Conservation (phyloP, 192 early-diverging fungal genomes). For the Umbelopsis ramanniana region DNA sequence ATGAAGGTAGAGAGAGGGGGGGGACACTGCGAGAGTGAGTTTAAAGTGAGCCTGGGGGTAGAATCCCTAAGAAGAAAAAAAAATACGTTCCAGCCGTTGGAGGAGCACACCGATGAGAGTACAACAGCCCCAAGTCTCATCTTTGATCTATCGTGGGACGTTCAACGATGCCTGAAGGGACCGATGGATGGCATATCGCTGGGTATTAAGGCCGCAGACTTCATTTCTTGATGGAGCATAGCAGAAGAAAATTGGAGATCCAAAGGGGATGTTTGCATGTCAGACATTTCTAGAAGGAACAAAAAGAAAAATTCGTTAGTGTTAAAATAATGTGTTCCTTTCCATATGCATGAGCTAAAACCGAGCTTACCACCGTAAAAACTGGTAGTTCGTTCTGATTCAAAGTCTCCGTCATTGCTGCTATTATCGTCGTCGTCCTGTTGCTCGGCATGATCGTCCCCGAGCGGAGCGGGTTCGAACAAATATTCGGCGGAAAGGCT, state of each 20-base stretch:
- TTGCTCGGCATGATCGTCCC: not conserved
- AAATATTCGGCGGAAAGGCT: not conserved
- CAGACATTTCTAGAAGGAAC: too few species aligned
- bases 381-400: not conserved
- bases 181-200: not conserved
- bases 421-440: conserved; percentile 7
- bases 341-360: too few species aligned
- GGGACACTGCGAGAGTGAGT: not conserved
- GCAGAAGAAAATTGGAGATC: not conserved
- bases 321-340: too few species aligned
- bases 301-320: too few species aligned
- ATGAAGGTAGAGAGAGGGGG: not conserved
- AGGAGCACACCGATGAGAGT: not conserved
- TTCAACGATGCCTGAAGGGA: not conserved
- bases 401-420: conserved; percentile 3
- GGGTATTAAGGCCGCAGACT: not conserved
- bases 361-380: not conserved
- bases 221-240: not conserved
- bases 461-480: not conserved
- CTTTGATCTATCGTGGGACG: not conserved
- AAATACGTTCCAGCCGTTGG: not conserved
- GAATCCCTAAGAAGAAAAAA: too few species aligned
- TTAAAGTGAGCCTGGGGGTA: not conserved
- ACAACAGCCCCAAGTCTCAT: not conserved
- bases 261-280: too few species aligned